Evolutionary conservation across 495 filamentous ascomycete species (phyloP), one percentile per base, ranked within the genome.

Genomic region (Cudoniella acicularis): DNA sequence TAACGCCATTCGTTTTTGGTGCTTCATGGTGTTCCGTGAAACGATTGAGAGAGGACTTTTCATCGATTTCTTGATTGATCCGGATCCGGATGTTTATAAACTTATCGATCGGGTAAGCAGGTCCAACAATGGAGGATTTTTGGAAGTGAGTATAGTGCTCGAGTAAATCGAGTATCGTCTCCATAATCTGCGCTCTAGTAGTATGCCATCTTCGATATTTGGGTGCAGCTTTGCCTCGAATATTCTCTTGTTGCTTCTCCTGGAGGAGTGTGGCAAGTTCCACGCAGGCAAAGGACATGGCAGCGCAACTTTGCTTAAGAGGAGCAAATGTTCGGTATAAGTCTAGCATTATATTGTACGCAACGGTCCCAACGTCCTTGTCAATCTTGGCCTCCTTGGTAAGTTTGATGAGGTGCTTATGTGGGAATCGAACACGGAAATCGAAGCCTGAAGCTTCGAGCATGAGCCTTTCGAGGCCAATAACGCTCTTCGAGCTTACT

Each of bases 381-480:
- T 86, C 73, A 17, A 73, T 74, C 20, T 75, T 66, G 13, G 85
- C 64, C 2, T 73, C 69, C 58, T 79, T 81, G 10, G 69, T 68
- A 27, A 96, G 75, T 72, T 98, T 98, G 60, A 88, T 74, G 40
- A 96, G 72, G 11, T 89, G 76, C 61, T 91, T 89, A 54, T 96
- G 89, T 0, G 94, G 91, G 66, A 96, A 87, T 36, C 91, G 87
- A 43, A 84, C 88, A n/a, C 93, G 85, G 66, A 96, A 98, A 72
- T 98, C 94, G 67, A 98, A 98, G 51, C 87, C 87, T 21, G 90
- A 86, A 1, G 87, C 83, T 71, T 98, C 94, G n/a, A 98, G 87
- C 74, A 98, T 95, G 54, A 94, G 84, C 22, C 94, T 79, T 69
- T 98, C 94, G 1, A 98, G 80, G 9, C 89, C 91, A 55, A 96